A percentile compares a stretch with the other conserved stretches of the same genome.
These are phyloP conservation scores for Aspergillus fumigatus DNA, from an alignment of 2,329 filamentous ascomycete species.

Conservation along the genomic window DNA sequence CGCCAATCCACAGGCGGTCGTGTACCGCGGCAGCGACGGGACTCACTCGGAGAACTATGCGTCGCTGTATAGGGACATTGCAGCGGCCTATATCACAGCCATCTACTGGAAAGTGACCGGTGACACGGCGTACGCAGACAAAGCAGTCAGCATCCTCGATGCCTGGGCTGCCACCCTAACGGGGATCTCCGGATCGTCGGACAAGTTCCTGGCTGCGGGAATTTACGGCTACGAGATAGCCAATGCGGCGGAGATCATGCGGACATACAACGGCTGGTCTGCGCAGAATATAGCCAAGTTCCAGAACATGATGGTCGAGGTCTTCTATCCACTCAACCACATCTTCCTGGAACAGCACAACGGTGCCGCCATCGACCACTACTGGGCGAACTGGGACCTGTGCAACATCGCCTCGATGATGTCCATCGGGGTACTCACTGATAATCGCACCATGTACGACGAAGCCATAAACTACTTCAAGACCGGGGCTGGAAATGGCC, in stretches of 20 bases:
- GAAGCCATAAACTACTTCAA: conserved; percentile 40
- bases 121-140: conserved; percentile 33
- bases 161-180: conserved; percentile 36
- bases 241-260: conserved; percentile 44
- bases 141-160: conserved; percentile 35
- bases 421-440: conserved; percentile 41
- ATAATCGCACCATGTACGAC: conserved; percentile 41
- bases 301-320: conserved; percentile 28
- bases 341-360: conserved; percentile 38
- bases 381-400: conserved; percentile 45
- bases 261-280: conserved; percentile 32
- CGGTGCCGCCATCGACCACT: conserved; percentile 30
- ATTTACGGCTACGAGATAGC: conserved; percentile 47
- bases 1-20: conserved; percentile 22
- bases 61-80: conserved; percentile 30
- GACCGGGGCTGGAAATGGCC: conserved; percentile 35
- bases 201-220: conserved; percentile 39
- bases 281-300: conserved; percentile 20
- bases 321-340: conserved; percentile 39
- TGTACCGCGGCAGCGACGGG: conserved; percentile 34
- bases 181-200: conserved; percentile 30
- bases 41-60: conserved; percentile 31
- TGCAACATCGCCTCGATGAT: conserved; percentile 41
- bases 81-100: conserved; percentile 37
- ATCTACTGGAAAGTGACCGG: conserved; percentile 41